Evolutionary conservation across 2,329 filamentous ascomycete genomes (phyloP).

Genomic region (Microcyclosporella mali): DNA sequence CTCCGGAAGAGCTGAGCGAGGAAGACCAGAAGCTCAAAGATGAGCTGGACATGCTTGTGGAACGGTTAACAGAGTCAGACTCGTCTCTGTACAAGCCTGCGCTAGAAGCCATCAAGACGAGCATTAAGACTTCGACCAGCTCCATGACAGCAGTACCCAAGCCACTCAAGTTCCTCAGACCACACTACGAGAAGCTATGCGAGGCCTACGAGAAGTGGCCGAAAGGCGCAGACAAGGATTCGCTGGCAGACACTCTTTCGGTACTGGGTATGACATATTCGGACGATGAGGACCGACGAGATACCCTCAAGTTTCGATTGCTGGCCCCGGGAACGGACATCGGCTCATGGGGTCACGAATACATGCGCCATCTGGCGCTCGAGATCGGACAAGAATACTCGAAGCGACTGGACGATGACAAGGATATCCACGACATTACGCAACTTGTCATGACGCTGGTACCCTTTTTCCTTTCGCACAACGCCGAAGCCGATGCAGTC

Average conservation of each 20-base stretch:
- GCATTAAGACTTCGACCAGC: constrained; percentile 97
- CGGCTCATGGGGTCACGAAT: constrained; percentile 96
- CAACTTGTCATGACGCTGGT: constrained; percentile 79
- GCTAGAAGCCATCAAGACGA: constrained; percentile 92
- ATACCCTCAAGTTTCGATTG: constrained; percentile 92
- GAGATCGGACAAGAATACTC: constrained; percentile 94
- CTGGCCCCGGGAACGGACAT: constrained; percentile 87
- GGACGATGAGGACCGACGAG: constrained; percentile 80
- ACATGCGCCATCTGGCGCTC: constrained; percentile 87
- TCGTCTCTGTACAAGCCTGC: constrained; percentile 82
- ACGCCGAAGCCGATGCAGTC: constrained; percentile 95
- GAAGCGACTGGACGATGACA: constrained; percentile 78
- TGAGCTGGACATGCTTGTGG: constrained; percentile 96
- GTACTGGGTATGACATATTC: constrained; percentile 99
- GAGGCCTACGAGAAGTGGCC: constrained; percentile 88
- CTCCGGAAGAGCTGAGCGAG: constrained; percentile 84
- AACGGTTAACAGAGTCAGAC: constrained; percentile 86
- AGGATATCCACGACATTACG: constrained; percentile 74
- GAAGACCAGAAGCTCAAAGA: constrained; percentile 98
- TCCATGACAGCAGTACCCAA: constrained; percentile 99
- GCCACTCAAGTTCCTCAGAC: constrained; percentile 93
- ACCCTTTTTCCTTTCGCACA: constrained; percentile 92
- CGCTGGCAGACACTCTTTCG: constrained; percentile 89
- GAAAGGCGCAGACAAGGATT: constrained; percentile 73
- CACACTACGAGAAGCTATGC: constrained; percentile 86